A percentile compares a stretch with the other conserved stretches of the same genome.
These are phyloP conservation scores for Aspergillus ostianus DNA, from an alignment of 495 filamentous ascomycete genomes.

Conservation along the genomic window DNA sequence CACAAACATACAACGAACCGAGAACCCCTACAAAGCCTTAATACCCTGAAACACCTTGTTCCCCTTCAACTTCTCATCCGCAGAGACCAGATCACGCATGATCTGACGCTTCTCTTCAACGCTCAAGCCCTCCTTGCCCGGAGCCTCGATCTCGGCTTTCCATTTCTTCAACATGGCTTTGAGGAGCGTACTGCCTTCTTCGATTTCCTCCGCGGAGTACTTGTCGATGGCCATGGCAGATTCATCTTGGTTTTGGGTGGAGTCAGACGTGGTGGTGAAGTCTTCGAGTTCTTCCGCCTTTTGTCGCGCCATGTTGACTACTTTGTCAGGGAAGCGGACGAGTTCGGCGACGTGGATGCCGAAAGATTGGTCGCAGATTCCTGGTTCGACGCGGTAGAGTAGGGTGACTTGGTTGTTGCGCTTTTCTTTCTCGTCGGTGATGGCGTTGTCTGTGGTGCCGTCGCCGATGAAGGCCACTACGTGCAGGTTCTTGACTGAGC, in stretches of 20 bases:
- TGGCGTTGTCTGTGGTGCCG: conserved; percentile 22
- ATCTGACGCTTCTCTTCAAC: conserved; percentile 74
- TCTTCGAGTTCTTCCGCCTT: conserved; percentile 98
- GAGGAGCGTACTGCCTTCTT: conserved; percentile 82
- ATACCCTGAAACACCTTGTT: conserved; percentile 93
- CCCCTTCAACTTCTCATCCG: conserved; percentile 65
- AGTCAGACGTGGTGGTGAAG: conserved; percentile 51
- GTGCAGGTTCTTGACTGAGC: conserved; percentile 84
- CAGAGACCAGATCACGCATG: conserved; percentile 75
- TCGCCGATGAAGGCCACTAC: conserved; percentile 93
- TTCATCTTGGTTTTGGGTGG: conserved; percentile 55
- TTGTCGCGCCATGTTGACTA: conserved; percentile 96
- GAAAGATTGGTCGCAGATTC: conserved; percentile 95
- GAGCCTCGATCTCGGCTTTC: conserved; percentile 76
- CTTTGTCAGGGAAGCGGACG: conserved; percentile 95
- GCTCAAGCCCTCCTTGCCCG: conserved; percentile 52
- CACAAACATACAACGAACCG: too few species aligned
- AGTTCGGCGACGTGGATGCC: conserved; percentile 98
- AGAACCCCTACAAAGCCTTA: conserved; percentile 61
- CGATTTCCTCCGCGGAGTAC: conserved; percentile 81
- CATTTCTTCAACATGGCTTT: conserved; percentile 84
- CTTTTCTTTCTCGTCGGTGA: conserved; percentile 37
- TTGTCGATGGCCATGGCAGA: conserved; percentile 42
- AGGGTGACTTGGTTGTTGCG: conserved; percentile 82
- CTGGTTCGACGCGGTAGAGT: conserved; percentile 92